phyloP scores from a whole-genome alignment of 2,329 filamentous ascomycete species.

The Botrytis elliptica region DNA sequence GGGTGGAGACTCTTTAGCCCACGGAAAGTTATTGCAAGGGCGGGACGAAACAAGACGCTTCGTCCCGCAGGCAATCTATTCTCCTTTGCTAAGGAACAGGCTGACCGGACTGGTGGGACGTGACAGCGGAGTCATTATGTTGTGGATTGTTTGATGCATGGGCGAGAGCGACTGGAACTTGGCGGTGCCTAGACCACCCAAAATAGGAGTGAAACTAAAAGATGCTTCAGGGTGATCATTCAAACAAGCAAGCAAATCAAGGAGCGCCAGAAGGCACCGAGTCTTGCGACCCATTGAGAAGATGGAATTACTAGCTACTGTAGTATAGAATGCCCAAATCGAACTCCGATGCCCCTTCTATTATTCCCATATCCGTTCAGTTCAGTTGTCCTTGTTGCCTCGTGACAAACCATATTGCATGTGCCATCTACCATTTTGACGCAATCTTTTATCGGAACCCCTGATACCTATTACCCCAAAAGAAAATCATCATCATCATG shows the following conservation, averaged over 20 bases:
- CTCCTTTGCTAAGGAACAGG: background rate
- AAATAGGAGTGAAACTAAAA: background rate
- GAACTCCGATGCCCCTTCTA: conserved; percentile 13
- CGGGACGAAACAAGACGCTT: background rate
- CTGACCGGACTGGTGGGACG: conserved; percentile 1
- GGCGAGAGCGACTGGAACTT: background rate
- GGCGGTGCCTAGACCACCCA: background rate
- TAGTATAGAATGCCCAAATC: background rate
- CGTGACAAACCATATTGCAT: conserved; percentile 6
- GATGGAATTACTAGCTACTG: conserved; percentile 17
- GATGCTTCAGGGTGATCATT: background rate
- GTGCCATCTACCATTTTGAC: conserved; percentile 16
- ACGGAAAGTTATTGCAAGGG: background rate
- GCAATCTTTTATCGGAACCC: background rate
- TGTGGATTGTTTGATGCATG: background rate
- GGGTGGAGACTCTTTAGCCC: conserved; percentile 8
- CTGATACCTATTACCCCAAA: background rate
- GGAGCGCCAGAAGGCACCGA: conserved; percentile 13
- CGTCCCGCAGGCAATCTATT: background rate
- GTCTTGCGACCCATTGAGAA: conserved; percentile 16
- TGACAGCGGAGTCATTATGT: conserved; percentile 4
- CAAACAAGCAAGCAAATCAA: background rate
- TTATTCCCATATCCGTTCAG: background rate
- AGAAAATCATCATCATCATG: conserved; percentile 10
- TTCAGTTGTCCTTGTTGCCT: conserved; percentile 16